Base-by-base conservation (phyloP, 148 eudicot species). In the Fagopyrum esculentum region DNA sequence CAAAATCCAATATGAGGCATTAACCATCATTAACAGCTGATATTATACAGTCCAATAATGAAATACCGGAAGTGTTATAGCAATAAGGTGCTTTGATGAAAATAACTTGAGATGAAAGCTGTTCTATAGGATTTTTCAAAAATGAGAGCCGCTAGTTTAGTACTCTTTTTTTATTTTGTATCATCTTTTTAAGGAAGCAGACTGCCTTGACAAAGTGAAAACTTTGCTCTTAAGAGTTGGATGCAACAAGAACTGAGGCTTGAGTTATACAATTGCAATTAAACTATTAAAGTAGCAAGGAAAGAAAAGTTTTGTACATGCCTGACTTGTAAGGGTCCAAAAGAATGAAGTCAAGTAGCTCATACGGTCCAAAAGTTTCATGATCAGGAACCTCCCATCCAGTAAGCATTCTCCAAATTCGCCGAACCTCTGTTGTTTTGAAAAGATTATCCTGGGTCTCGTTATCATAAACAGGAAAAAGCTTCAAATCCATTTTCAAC, bases 301-400 rank as follows among this genome's bases (percentile, higher is more conserved):
- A 55, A 4, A 15, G 6, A 59, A 59, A 30, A 59, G 30, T 19
- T 17, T 12, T 64, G 30, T 61, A 77, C 88, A 78, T 86, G 88
- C 98, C 80, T 49, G 86, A 73, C 55, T 84, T 47, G 75, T 93
- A 91, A 69, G 98, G 97, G 76, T 92, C 98, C 73, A 84, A 74
- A 46, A 91, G 97, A 76, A 92, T 93, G 80, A 91, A 91, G 85
- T 89, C 87, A 82, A 91, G 91, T 77, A 91, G 94, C 77, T 93
- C 98, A 82, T 93, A 91, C 16, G 98, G 98, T 74, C 98, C 98
- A 82, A 93, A 93, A 2, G 84, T 78, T 77, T 91, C 90, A 69
- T 46, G 85, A 30, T 80, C 84, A 68, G 80, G 80, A 77, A 93
- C 90, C 0, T 79, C 59, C 95, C 97, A 93, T 35, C 90, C 75